Conservation (phyloP, 306 rosid species). For the Rosa chinensis region DNA sequence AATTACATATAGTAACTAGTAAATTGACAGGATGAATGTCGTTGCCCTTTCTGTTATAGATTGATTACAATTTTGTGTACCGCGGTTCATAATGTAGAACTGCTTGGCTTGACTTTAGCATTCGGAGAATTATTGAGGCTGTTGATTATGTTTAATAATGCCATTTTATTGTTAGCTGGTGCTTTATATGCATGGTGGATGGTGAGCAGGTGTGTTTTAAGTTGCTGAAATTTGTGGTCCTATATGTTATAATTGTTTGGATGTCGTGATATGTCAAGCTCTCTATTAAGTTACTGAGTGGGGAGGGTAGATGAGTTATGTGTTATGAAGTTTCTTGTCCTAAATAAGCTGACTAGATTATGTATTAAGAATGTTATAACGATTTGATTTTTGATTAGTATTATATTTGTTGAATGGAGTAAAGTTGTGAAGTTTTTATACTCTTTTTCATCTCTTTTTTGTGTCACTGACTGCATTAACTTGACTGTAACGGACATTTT, state of each 20-base stretch:
- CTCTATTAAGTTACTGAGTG: background rate
- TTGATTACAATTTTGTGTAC: background rate
- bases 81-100: background rate
- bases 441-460: conserved; percentile 4
- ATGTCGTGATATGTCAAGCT: background rate
- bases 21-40: background rate
- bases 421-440: background rate
- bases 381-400: background rate
- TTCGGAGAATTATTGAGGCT: background rate
- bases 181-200: background rate
- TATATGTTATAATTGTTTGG: background rate
- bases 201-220: background rate
- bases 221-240: background rate
- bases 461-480: conserved; percentile 21
- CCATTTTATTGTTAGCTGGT: background rate
- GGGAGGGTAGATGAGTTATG: background rate
- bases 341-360: background rate
- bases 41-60: background rate
- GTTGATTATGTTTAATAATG: background rate
- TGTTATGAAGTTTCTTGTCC: background rate
- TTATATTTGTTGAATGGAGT: conserved; percentile 9
- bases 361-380: background rate
- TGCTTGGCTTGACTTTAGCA: background rate
- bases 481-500: conserved; percentile 4
- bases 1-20: too few relatives aligned